These are phyloP conservation scores for Entomortierella chlamydospora DNA, from an alignment of 192 early-diverging fungal genomes.

Conservation along the genomic window DNA sequence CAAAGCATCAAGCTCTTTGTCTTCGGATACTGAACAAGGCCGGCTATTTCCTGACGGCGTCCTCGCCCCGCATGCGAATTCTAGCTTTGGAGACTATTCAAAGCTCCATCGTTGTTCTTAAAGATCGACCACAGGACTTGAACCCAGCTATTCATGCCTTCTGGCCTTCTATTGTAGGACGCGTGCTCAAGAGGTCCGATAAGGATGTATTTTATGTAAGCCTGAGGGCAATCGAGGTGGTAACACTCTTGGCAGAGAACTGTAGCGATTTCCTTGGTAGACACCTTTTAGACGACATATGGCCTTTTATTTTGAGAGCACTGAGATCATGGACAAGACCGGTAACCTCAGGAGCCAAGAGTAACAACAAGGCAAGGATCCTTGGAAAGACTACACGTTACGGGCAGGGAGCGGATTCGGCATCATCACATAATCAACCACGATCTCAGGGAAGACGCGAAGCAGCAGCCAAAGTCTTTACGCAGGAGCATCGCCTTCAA, in stretches of 20 bases:
- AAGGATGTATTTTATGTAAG: constrained; percentile 45
- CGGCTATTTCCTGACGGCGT: constrained; percentile 61
- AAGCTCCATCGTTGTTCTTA: constrained; percentile 50
- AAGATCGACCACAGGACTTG: constrained; percentile 52
- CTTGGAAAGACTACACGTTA: neutral
- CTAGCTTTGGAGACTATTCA: constrained; percentile 56
- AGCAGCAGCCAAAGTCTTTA: constrained; percentile 28
- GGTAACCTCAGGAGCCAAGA: neutral
- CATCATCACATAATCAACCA: neutral
- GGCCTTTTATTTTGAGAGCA: constrained; percentile 53
- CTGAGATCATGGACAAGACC: constrained; percentile 17
- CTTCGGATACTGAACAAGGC: constrained; percentile 62
- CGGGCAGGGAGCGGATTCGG: neutral
- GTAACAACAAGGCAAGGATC: neutral
- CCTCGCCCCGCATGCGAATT: constrained; percentile 58
- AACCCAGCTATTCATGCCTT: constrained; percentile 59
- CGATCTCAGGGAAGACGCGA: neutral
- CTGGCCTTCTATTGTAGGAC: constrained; percentile 62
- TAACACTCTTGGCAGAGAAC: constrained; percentile 43
- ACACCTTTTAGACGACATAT: constrained; percentile 58
- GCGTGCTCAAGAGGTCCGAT: constrained; percentile 32
- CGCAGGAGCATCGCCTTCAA: constrained; percentile 40
- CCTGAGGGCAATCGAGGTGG: constrained; percentile 35
- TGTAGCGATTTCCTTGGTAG: constrained; percentile 58
- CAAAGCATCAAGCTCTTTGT: constrained; percentile 56